Conservation (phyloP, 2,329 filamentous ascomycete species). For the Diaporthe aspalathi region DNA sequence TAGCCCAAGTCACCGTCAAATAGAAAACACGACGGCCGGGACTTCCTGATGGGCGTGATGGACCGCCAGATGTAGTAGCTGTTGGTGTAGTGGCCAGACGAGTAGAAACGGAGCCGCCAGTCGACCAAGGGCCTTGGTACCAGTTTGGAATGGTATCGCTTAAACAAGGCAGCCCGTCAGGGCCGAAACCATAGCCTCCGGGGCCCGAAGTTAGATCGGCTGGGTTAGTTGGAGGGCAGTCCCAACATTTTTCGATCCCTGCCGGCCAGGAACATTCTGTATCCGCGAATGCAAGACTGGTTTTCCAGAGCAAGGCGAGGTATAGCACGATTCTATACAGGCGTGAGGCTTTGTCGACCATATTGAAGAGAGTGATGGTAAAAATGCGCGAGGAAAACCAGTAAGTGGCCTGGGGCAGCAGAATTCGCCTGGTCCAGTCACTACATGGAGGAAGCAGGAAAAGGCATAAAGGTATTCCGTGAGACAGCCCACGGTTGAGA, state of each 20-base stretch:
- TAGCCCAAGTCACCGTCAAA: slow-evolving; percentile 4
- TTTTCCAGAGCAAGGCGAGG: slow-evolving; percentile 7
- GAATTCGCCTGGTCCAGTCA: not conserved
- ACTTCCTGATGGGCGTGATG: not conserved
- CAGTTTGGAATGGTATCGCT: not conserved
- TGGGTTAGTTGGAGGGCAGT: not conserved
- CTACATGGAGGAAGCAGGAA: not conserved
- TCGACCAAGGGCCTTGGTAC: not conserved
- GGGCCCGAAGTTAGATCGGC: not conserved
- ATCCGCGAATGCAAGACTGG: not conserved
- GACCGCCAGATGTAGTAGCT: not conserved
- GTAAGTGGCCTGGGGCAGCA: not conserved
- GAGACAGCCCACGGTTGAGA: not conserved
- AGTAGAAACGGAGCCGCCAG: not conserved
- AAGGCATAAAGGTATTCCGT: not conserved
- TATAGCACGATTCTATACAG: not conserved
- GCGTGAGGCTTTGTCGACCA: not conserved
- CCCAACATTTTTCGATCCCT: slow-evolving; percentile 4
- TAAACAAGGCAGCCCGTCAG: not conserved
- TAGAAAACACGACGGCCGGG: not conserved
- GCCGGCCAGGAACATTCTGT: not conserved
- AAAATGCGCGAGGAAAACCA: not conserved
- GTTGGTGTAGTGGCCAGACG: not conserved
- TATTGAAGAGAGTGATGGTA: not conserved
- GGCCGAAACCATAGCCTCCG: not conserved